A percentile compares a stretch with the other conserved stretches of the same genome.
phyloP scores from a whole-genome alignment of 2,329 filamentous ascomycete species.

The Leptographium galeiforme region DNA sequence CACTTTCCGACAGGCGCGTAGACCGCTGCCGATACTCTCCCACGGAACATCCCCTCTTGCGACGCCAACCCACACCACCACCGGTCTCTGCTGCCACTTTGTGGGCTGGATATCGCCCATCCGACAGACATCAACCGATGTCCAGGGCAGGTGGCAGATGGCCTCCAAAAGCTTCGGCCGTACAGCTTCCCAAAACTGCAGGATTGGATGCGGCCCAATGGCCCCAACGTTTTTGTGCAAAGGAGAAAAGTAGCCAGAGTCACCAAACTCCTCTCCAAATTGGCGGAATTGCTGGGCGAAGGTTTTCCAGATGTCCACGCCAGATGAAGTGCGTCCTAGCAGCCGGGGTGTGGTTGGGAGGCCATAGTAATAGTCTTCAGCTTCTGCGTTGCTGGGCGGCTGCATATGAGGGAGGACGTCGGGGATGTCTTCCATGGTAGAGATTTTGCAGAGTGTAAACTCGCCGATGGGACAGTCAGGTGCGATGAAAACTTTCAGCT shows the following conservation, averaged over 20 bases:
- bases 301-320: not conserved
- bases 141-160: not conserved
- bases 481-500: not conserved
- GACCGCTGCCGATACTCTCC: not conserved
- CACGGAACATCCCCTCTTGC: not conserved
- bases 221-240: not conserved
- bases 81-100: not conserved
- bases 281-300: not conserved
- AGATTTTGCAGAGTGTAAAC: not conserved
- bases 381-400: not conserved
- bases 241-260: not conserved
- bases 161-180: not conserved
- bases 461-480: not conserved
- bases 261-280: no score
- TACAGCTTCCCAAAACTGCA: not conserved
- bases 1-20: not conserved
- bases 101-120: not conserved
- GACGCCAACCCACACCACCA: not conserved
- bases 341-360: not conserved
- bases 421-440: not conserved
- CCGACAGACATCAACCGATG: not conserved
- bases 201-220: not conserved
- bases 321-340: not conserved
- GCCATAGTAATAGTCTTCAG: not conserved
- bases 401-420: not conserved